Base-by-base conservation (phyloP, 495 filamentous ascomycete species). In the Penicillium cinerascens region DNA sequence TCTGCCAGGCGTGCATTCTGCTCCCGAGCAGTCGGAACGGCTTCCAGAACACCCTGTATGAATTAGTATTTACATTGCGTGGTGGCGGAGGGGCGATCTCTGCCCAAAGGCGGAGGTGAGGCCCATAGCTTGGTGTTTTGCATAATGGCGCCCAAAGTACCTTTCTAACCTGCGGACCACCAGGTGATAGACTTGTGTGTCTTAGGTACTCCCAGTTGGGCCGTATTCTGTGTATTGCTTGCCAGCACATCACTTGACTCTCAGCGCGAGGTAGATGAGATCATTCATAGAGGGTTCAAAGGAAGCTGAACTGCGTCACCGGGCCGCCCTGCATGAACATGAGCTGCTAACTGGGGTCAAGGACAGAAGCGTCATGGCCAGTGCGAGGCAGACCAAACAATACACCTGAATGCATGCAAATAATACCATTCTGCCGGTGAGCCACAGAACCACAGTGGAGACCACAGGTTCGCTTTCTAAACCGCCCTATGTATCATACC, bases 301-400 rank as follows among this genome's bases (percentile, higher is more conserved):
- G 26, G 38, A 27, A 11, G 42, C 46, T 39, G 18, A 41, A 13
- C 29, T 33, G 29, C 9, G 29, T 10, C 29, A 54, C 65, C 60
- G 64, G 68, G 70, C 68, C 65, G 68, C 67, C 61, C 49, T 73
- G 70, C 70, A 71, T 68, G 63, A 66, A 55, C 48, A 54, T 47
- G 17, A 22, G 18, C 37, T 37, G 20, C 33, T 8, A n/a, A 23
- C 29, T 13, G 29, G 11, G 29, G 29, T 11, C 29, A 13, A 10
- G 29, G 44, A 29, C 29, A 11, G 9, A 15, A 10, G 9, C 29
- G 29, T 37, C 29, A 37, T 36, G 18, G n/a, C n/a, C n/a, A n/a
- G n/a, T n/a, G n/a, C n/a, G n/a, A n/a, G n/a, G n/a, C 44, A 37
- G 44, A 35, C 7, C 26, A 6, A 46, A n/a, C n/a, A 6, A 29